Percentiles rank a stretch among this genome's conserved stretches.
Evolutionary conservation across 2,329 filamentous ascomycete species (phyloP).

Genomic region (Ceratocystis albifundus): DNA sequence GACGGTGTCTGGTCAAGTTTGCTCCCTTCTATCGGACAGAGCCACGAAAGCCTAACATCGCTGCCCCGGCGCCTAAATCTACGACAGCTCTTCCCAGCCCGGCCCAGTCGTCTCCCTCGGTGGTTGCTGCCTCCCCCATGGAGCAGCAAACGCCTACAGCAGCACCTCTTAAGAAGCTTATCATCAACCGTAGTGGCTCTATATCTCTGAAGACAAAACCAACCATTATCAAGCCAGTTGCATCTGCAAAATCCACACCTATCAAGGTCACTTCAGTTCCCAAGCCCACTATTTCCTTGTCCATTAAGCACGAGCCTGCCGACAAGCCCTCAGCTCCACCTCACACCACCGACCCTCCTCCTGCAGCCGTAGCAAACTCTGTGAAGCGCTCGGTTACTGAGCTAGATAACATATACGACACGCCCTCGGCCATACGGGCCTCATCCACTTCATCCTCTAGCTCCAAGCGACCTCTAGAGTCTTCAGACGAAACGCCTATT

Average conservation of each 20-base stretch:
- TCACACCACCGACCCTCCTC: background rate
- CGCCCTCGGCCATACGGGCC: background rate
- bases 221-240: slow-evolving; percentile 13
- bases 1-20: slow-evolving; percentile 33
- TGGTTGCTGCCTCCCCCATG: background rate
- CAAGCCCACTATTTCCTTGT: slow-evolving; percentile 21
- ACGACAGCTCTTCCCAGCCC: background rate
- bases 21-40: slow-evolving; percentile 32
- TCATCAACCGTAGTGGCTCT: slow-evolving; percentile 23
- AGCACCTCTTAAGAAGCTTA: slow-evolving; percentile 23
- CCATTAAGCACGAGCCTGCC: slow-evolving; percentile 20
- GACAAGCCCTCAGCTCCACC: slow-evolving; percentile 10
- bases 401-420: slow-evolving; percentile 16
- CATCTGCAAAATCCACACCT: slow-evolving; percentile 4
- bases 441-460: background rate
- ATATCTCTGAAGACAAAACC: slow-evolving; percentile 22
- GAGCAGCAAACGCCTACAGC: slow-evolving; percentile 10
- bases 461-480: slow-evolving; percentile 21
- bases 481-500: slow-evolving; percentile 1
- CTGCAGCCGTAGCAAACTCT: background rate
- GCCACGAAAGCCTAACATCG: slow-evolving; percentile 14
- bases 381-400: slow-evolving; percentile 10
- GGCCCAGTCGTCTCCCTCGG: background rate
- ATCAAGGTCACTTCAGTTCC: slow-evolving; percentile 7
- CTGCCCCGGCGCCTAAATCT: slow-evolving; percentile 11